These are phyloP conservation scores for Podaxis sp. DNA, from an alignment of 768 basidiomycete species.

Conservation along the genomic window DNA sequence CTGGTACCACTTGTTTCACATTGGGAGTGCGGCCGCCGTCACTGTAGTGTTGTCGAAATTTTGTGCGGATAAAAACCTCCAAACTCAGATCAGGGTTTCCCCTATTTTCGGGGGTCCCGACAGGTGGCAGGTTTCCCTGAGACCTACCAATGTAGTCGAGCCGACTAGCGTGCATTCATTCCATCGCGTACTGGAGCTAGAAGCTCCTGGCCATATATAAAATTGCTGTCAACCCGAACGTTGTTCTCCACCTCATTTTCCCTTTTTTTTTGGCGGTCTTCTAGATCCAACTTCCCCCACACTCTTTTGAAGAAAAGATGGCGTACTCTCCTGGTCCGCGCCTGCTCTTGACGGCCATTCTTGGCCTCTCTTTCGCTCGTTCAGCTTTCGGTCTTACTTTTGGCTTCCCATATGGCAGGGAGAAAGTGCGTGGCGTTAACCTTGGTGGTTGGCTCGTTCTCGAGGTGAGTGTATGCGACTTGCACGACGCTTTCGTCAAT, in stretches of 20 bases:
- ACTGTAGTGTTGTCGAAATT: too few species aligned
- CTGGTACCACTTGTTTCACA: too few species aligned
- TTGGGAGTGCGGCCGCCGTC: too few species aligned
- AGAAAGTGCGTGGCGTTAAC: slow-evolving; percentile 78
- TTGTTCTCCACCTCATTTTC: background rate
- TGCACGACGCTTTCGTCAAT: slow-evolving; percentile 6
- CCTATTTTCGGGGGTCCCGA: too few species aligned
- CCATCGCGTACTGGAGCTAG: background rate
- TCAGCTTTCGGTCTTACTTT: slow-evolving; percentile 29
- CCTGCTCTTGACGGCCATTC: slow-evolving; percentile 11
- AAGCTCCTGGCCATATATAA: background rate
- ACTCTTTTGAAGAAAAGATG: slow-evolving; percentile 1
- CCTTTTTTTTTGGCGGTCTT: background rate
- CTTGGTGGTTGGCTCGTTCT: slow-evolving; percentile 60
- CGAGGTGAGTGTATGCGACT: slow-evolving; percentile 26
- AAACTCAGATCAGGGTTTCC: too few species aligned
- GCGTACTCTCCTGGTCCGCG: background rate
- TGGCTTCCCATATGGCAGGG: slow-evolving; percentile 65
- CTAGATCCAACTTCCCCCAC: slow-evolving; percentile 10
- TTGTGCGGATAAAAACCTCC: too few species aligned
- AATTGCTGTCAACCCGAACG: background rate
- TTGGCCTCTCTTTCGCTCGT: slow-evolving; percentile 18
- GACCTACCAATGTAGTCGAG: background rate
- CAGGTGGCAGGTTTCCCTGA: background rate
- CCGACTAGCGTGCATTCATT: slow-evolving; percentile 1